A percentile compares a stretch with the other conserved stretches of the same genome.
Conservation (phyloP, 1,139 yeast genomes). For the Blastobotrys persicus region DNA sequence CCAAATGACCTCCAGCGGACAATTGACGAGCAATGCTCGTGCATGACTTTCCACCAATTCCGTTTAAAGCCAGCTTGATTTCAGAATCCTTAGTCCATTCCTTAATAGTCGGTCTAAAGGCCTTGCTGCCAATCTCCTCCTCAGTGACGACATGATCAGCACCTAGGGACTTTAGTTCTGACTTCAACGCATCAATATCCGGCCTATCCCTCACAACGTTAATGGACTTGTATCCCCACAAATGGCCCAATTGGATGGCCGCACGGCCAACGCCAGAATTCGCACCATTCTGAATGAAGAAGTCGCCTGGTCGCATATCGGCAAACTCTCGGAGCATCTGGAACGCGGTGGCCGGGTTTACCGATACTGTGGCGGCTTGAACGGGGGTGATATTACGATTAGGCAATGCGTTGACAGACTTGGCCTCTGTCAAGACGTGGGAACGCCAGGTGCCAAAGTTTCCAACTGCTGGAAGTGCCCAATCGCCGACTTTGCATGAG, state of each 20-base stretch:
- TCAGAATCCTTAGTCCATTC: slow-evolving; percentile 52
- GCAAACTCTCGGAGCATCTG: slow-evolving; percentile 77
- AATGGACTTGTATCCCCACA: slow-evolving; percentile 77
- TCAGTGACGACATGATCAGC: slow-evolving; percentile 92
- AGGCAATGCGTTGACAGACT: slow-evolving; percentile 48
- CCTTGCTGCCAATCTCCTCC: slow-evolving; percentile 68
- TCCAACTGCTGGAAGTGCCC: slow-evolving; percentile 83
- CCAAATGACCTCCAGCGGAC: slow-evolving; percentile 62
- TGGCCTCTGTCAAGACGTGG: slow-evolving; percentile 48
- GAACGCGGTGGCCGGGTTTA: slow-evolving; percentile 90
- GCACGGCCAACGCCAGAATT: slow-evolving; percentile 95
- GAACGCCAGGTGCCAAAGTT: slow-evolving; percentile 96
- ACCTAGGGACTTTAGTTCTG: slow-evolving; percentile 61
- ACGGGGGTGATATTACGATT: slow-evolving; percentile 40
- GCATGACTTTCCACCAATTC: slow-evolving; percentile 88
- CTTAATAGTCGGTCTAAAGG: slow-evolving; percentile 59
- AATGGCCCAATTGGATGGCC: slow-evolving; percentile 81
- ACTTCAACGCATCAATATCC: slow-evolving; percentile 60
- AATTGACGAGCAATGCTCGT: slow-evolving; percentile 81
- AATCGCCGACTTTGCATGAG: slow-evolving; percentile 66
- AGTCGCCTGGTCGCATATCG: slow-evolving; percentile 67
- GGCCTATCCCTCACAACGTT: slow-evolving; percentile 86
- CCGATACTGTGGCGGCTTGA: slow-evolving; percentile 86
- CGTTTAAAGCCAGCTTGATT: slow-evolving; percentile 78
- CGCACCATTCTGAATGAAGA: slow-evolving; percentile 97